Evolutionary conservation across 345 rosid species (phyloP).

Genomic region (Luvunga scandens): DNA sequence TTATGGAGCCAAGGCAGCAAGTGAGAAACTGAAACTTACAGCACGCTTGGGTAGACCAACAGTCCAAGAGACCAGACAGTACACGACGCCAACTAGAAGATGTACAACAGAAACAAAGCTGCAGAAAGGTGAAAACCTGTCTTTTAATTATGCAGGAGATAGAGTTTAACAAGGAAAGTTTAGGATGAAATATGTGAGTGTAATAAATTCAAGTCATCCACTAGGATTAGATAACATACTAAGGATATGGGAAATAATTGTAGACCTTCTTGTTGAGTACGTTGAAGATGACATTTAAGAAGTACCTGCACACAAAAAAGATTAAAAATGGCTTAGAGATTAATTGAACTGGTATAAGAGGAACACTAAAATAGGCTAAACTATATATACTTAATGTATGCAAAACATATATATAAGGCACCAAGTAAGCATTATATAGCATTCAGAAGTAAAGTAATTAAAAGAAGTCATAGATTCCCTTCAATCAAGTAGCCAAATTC

Average conservation of each 20-base stretch:
- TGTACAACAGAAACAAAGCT: conserved; percentile 20
- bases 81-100: conserved; percentile 45
- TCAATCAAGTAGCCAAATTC: neutral
- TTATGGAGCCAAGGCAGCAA: too few species aligned
- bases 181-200: neutral
- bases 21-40: conserved; percentile 21
- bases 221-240: conserved; percentile 27
- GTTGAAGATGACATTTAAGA: conserved; percentile 55
- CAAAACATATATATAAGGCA: too few species aligned
- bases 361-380: too few species aligned
- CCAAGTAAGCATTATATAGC: too few species aligned
- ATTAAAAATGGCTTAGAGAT: too few species aligned
- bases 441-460: too few species aligned
- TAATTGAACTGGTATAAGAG: too few species aligned
- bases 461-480: too few species aligned
- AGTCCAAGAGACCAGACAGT: conserved; percentile 41
- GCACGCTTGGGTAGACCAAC: conserved; percentile 49
- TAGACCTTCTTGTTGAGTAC: conserved; percentile 67
- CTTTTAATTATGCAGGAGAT: neutral
- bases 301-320: conserved; percentile 37
- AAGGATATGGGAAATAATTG: conserved; percentile 60
- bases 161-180: neutral
- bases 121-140: neutral
- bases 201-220: neutral
- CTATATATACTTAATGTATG: too few species aligned